Evolutionary conservation across 306 rosid species (phyloP), one percentile per base, ranked within the genome.

Genomic region (Sindora glabra): DNA sequence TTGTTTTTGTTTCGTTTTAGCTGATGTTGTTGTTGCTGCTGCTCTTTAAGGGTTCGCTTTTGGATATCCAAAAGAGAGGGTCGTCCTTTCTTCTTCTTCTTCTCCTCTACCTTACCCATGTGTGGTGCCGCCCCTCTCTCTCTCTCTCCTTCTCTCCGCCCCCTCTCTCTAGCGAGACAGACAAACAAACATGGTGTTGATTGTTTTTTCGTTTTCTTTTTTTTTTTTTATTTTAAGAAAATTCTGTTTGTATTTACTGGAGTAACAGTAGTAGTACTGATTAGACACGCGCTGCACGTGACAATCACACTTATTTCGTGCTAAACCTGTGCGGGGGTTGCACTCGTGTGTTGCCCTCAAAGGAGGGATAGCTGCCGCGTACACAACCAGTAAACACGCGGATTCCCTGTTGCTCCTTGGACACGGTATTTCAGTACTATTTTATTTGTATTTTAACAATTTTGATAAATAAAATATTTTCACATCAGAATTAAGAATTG

Each of bases 71-170:
- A 75, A 16, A 84, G 85, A 74, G 87, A 84, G 12, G 91, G 91
- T 50, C 87, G 73, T 27, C 91, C 91, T 67, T 84, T 84, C 87
- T 84, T 84, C 90, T 75, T 80, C 89, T 77, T 80, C 86, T 50
- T 75, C 79, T 84, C 83, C 76, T n/a, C 30, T 26, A 2, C 74
- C 86, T 80, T 83, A 65, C 90, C 86, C 90, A 80, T 79, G 59
- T 75, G 68, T 50, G 26, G 29, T 56, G 47, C 8, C 71, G 58
- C 55, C 69, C 53, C 64, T 34, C 59, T 39, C 44, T 25, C 25
- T 37, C 36, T 72, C 83, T 56, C 65, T 54, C 51, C 64, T 50
- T 4, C 70, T 74, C 66, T 74, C 82, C 65, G 47, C 51, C 64
- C 56, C 3, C 70, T 74, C 66, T 74, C 82, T 68, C 77, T 64